Evolutionary conservation across 2,329 filamentous ascomycete species (phyloP).

Genomic region (Pestalotiopsis sp.): DNA sequence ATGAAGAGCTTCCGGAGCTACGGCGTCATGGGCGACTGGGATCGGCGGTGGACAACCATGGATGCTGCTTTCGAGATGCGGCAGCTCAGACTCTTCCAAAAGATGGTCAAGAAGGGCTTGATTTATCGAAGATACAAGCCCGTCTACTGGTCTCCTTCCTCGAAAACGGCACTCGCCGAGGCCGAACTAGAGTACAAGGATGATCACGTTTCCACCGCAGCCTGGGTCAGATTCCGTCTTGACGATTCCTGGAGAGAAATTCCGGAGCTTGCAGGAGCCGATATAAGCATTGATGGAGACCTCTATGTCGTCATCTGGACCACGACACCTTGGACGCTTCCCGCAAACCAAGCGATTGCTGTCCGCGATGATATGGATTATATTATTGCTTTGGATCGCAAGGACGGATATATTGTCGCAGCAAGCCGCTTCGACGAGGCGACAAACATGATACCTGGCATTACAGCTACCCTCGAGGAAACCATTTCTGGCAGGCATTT

Average conservation of each 20-base stretch:
- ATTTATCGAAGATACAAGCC: conserved; percentile 81
- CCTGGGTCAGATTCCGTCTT: conserved; percentile 82
- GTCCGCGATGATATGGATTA: conserved; percentile 78
- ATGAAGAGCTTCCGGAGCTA: conserved; percentile 74
- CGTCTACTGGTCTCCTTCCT: conserved; percentile 85
- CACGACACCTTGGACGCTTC: conserved; percentile 96
- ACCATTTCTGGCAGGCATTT: conserved; percentile 66
- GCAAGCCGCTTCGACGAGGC: conserved; percentile 68
- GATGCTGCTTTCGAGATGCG: conserved; percentile 72
- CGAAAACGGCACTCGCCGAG: conserved; percentile 78
- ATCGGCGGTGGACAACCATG: conserved; percentile 78
- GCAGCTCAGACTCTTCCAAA: conserved; percentile 75
- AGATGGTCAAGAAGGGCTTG: conserved; percentile 72
- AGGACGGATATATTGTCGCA: conserved; percentile 71
- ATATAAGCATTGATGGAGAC: conserved; percentile 44
- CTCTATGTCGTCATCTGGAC: conserved; percentile 95
- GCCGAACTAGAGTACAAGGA: conserved; percentile 85
- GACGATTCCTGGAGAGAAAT: conserved; percentile 41
- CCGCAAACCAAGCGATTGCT: conserved; percentile 88
- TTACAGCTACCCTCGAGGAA: conserved; percentile 49
- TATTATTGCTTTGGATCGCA: conserved; percentile 60
- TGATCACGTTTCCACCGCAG: conserved; percentile 69
- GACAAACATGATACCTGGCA: conserved; percentile 51
- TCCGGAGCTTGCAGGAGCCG: conserved; percentile 39
- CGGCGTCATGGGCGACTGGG: conserved; percentile 83